These are phyloP conservation scores for Lithohypha guttulata DNA, from an alignment of 2,329 filamentous ascomycete genomes.

Conservation along the genomic window DNA sequence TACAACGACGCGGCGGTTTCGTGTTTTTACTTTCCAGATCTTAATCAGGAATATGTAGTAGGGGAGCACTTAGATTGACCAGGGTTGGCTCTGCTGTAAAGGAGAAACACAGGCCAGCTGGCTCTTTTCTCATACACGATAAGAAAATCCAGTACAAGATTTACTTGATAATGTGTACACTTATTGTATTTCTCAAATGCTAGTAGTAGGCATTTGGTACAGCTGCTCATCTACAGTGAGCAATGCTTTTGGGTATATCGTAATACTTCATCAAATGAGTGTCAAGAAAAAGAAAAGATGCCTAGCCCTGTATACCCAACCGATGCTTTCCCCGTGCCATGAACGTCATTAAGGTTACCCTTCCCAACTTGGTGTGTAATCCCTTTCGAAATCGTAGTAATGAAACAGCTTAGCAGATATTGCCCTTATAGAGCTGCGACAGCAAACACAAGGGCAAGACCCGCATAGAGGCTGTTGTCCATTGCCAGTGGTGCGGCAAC, in stretches of 20 bases:
- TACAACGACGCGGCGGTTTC: too few relatives aligned
- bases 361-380: too few relatives aligned
- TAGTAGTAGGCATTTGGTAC: too few relatives aligned
- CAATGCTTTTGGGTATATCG: constrained; percentile 5
- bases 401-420: background rate
- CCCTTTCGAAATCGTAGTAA: background rate
- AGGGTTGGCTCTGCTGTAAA: too few relatives aligned
- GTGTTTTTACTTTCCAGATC: too few relatives aligned
- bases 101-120: too few relatives aligned
- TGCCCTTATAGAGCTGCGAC: constrained; percentile 3
- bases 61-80: too few relatives aligned
- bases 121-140: too few relatives aligned
- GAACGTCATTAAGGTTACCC: constrained; percentile 5
- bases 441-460: constrained; percentile 6
- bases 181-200: constrained; percentile 2
- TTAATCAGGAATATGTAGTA: too few relatives aligned
- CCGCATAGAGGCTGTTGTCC: constrained; percentile 3
- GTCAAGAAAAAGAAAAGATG: constrained; percentile 3
- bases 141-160: too few relatives aligned
- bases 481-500: background rate
- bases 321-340: too few relatives aligned
- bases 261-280: constrained; percentile 6
- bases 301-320: constrained; percentile 1
- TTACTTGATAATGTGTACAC: background rate
- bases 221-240: background rate